Percentiles rank a stretch among this genome's conserved stretches.
phyloP scores from a whole-genome alignment of 331 rosid species.

The Pyrus hybrid region DNA sequence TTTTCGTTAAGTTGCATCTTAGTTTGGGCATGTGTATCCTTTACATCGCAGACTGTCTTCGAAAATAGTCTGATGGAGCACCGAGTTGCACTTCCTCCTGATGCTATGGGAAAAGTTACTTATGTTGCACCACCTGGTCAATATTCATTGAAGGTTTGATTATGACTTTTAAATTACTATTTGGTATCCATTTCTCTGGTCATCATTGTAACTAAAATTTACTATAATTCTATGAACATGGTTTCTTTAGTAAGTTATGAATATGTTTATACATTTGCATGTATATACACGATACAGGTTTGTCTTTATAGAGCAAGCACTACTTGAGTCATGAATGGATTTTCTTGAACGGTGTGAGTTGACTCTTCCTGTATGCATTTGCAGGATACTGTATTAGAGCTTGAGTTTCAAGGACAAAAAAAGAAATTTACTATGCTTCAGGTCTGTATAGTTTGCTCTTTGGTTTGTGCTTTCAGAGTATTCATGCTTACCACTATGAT shows the following conservation, averaged over 20 bases:
- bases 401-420: conserved; percentile 94
- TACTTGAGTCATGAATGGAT: not conserved
- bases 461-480: conserved; percentile 12
- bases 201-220: not conserved
- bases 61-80: conserved; percentile 93
- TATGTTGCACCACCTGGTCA: conserved; percentile 87
- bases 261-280: not conserved
- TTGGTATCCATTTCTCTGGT: not conserved
- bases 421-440: conserved; percentile 95
- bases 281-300: not conserved
- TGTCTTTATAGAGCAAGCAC: not conserved
- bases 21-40: conserved; percentile 11
- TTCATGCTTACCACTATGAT: not conserved
- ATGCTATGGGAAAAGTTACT: conserved; percentile 90
- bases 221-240: not conserved
- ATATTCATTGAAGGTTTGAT: conserved; percentile 75
- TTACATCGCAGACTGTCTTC: conserved; percentile 60
- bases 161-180: not conserved
- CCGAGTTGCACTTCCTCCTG: conserved; percentile 85
- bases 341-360: not conserved
- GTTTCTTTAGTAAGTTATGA: not conserved
- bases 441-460: conserved; percentile 27
- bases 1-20: conserved; percentile 13
- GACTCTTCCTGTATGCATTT: conserved; percentile 11
- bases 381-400: conserved; percentile 94